phyloP scores from a whole-genome alignment of 345 rosid genomes.

The Psidium guajava region DNA sequence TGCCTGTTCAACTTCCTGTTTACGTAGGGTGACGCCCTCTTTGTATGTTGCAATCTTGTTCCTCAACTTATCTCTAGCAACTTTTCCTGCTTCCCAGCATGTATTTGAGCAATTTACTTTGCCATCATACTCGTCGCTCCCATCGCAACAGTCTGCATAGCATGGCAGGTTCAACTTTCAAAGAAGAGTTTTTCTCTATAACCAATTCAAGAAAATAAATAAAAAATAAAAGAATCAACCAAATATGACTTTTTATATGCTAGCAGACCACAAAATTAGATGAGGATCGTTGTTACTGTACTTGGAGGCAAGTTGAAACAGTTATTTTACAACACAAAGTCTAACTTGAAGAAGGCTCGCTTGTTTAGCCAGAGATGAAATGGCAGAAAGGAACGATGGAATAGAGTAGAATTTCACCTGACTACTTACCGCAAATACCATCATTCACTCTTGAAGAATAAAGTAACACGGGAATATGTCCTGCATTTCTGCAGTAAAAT shows the following conservation, averaged over 20 bases:
- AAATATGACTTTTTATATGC: not conserved
- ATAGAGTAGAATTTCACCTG: not conserved
- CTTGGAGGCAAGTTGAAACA: not conserved
- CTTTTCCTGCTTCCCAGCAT: constrained; percentile 98
- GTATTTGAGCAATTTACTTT: constrained; percentile 58
- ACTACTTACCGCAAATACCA: constrained; percentile 78
- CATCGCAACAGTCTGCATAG: constrained; percentile 90
- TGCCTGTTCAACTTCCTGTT: constrained; percentile 48
- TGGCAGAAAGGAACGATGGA: not conserved
- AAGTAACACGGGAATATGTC: constrained; percentile 47
- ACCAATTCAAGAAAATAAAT: not conserved
- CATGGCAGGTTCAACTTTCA: not conserved
- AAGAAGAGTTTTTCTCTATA: not conserved
- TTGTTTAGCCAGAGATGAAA: not conserved
- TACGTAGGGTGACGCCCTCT: constrained; percentile 60
- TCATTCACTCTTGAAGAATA: constrained; percentile 96
- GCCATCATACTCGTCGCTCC: constrained; percentile 95
- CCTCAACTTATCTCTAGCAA: constrained; percentile 66
- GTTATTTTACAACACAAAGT: not conserved
- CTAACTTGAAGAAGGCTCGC: not conserved
- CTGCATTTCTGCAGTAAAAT: constrained; percentile 79
- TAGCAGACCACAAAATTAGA: not conserved
- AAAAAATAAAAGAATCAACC: not conserved
- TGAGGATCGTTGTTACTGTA: not conserved
- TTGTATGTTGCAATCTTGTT: constrained; percentile 56